Evolutionary conservation across 345 rosid genomes (phyloP).

Genomic region (Pelargonium nanum): DNA sequence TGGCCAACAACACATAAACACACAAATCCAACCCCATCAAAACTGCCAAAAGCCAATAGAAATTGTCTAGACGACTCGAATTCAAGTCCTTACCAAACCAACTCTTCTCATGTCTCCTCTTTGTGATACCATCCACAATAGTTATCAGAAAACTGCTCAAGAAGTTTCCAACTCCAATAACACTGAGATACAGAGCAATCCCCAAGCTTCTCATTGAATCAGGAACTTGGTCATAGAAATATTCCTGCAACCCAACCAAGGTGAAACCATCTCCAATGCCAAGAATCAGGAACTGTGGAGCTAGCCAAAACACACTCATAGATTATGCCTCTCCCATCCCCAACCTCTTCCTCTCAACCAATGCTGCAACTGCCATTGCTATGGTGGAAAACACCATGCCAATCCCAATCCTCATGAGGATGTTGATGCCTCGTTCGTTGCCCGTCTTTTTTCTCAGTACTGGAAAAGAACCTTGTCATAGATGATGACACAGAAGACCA

Average conservation of each 20-base stretch:
- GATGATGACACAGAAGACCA: conserved; percentile 25
- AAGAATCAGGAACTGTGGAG: conserved; percentile 35
- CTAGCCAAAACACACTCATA: conserved; percentile 34
- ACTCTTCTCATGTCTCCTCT: conserved; percentile 10
- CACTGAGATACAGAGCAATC: conserved; percentile 46
- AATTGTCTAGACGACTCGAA: conserved; percentile 36
- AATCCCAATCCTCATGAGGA: conserved; percentile 38
- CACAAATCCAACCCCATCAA: conserved; percentile 24
- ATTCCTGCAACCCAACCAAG: conserved; percentile 56
- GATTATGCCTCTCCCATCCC: conserved; percentile 9
- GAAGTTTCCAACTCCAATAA: conserved; percentile 41
- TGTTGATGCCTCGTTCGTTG: conserved; percentile 37
- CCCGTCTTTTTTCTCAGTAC: conserved; percentile 23
- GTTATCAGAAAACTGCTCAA: conserved; percentile 34
- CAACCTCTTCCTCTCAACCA: conserved; percentile 37
- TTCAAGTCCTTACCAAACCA: conserved; percentile 59
- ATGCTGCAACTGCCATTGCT: conserved; percentile 34
- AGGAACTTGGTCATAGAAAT: conserved; percentile 60
- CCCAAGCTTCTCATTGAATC: conserved; percentile 61
- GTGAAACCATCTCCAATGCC: conserved; percentile 50
- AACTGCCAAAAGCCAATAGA: conserved; percentile 44
- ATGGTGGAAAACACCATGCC: conserved; percentile 32
- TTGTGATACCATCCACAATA: conserved; percentile 22
- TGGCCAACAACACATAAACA: conserved; percentile 23
- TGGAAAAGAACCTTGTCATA: conserved; percentile 44